Percentiles rank a stretch among this genome's conserved stretches.
Evolutionary conservation across 345 rosid species (phyloP).

Genomic region (Eucalyptus rudis): DNA sequence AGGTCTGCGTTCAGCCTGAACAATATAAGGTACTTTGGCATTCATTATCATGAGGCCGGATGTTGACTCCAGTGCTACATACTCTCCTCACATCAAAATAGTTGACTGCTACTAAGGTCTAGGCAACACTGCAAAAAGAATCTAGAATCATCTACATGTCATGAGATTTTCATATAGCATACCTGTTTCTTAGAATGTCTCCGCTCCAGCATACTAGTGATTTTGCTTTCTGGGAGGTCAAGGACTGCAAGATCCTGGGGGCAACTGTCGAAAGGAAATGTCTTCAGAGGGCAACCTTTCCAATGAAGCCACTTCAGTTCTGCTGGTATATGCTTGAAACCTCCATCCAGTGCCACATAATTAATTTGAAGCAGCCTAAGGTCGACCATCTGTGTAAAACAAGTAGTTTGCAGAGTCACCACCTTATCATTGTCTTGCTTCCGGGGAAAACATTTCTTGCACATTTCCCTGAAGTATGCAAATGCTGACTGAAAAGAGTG

Average conservation of each 20-base stretch:
- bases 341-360: slow-evolving; percentile 36
- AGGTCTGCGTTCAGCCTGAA: neutral
- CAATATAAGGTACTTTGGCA: neutral
- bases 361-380: slow-evolving; percentile 61
- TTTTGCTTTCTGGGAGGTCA: slow-evolving; percentile 55
- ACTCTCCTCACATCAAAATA: neutral
- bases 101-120: neutral
- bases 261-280: slow-evolving; percentile 24
- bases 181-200: neutral
- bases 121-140: neutral
- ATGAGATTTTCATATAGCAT: neutral
- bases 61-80: neutral
- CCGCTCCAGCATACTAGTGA: slow-evolving; percentile 15
- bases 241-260: slow-evolving; percentile 41
- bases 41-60: neutral
- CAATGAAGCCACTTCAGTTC: slow-evolving; percentile 60
- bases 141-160: neutral
- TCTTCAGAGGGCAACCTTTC: slow-evolving; percentile 42
- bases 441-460: neutral
- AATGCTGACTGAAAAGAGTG: neutral
- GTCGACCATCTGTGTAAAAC: slow-evolving; percentile 29
- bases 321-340: slow-evolving; percentile 27
- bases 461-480: slow-evolving; percentile 1
- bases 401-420: slow-evolving; percentile 9
- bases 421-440: slow-evolving; percentile 1